Base-by-base conservation (phyloP, 2,329 filamentous ascomycete species). In the Talaromyces sp. region DNA sequence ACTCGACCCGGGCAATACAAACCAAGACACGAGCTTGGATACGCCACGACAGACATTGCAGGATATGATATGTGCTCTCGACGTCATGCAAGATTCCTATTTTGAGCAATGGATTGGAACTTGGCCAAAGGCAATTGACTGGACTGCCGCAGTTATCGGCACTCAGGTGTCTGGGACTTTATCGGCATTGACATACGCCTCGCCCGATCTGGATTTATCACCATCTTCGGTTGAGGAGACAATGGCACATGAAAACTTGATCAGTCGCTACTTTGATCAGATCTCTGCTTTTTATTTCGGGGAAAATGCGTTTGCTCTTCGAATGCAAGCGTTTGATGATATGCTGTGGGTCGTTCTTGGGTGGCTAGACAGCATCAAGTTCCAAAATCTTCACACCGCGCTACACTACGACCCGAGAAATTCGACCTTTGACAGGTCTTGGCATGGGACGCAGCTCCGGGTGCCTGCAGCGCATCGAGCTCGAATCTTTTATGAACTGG, bases 301-400 rank as follows among this genome's bases (percentile, higher is more conserved):
- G 21, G 91, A 97, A 72, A 86, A 96, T 72, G 83, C 87, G 4
- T 86, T 92, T 64, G 81, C 83, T 29, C 82, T 97, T 55, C 83
- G 90, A 51, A 85, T 86, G 60, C 80, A 94, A 79, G 93, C 93
- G 0, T 96, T 88, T 71, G 93, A 97, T 70, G 93, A 97, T 72
- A 96, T 96, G 78, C 83, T 96, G 2, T 97, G 93, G 93, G 91
- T 97, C 1, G 91, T 95, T 2, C 81, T 97, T 41, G 91, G 89
- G 63, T 97, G 93, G 92, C 78, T 97, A 57, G 91, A 96, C 70
- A 85, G 85, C 54, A 83, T 92, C 64, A 87, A 89, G 65, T 92
- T 96, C 69, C 84, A 93, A 56, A 78, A 85, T 32, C 77, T 82
- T n/a, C 91, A 95, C 70, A 85, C 84, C 2, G 75, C 79, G 1